These are phyloP conservation scores for Emericellopsis atlantica DNA, from an alignment of 2,329 filamentous ascomycete species.

Conservation along the genomic window DNA sequence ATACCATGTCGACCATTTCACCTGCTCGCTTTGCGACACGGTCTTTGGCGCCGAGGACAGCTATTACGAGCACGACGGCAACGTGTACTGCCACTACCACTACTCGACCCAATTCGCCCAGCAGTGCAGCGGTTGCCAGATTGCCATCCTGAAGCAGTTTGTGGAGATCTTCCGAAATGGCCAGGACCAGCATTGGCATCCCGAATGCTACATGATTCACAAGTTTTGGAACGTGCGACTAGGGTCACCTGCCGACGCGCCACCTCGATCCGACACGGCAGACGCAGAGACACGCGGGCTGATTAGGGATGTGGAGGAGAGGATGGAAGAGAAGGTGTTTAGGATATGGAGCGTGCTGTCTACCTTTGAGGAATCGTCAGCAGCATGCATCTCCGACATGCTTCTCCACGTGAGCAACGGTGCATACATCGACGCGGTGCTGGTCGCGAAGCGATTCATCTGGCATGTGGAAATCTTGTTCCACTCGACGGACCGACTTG, in stretches of 20 bases:
- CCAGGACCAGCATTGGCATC: conserved; percentile 98
- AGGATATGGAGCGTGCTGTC: conserved; percentile 97
- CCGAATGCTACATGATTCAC: conserved; percentile 99
- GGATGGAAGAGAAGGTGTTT: conserved; percentile 95
- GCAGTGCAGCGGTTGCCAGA: conserved; percentile 91
- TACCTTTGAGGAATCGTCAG: conserved; percentile 93
- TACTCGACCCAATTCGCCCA: conserved; percentile 97
- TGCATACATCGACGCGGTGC: conserved; percentile 85
- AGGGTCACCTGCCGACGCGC: conserved; percentile 42
- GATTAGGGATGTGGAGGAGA: conserved; percentile 78
- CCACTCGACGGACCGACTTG: conserved; percentile 73
- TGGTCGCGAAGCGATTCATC: conserved; percentile 93
- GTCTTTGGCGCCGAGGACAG: conserved; percentile 98
- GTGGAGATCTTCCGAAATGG: conserved; percentile 98
- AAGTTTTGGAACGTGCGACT: conserved; percentile 99
- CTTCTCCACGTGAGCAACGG: conserved; percentile 96
- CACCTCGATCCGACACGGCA: not conserved
- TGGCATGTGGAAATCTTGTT: conserved; percentile 92
- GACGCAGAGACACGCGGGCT: conserved; percentile 21
- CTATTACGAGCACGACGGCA: conserved; percentile 95
- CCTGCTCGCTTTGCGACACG: conserved; percentile 90
- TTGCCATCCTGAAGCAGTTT: conserved; percentile 95
- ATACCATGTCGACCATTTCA: conserved; percentile 98
- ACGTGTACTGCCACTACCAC: conserved; percentile 97
- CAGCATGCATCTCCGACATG: conserved; percentile 98